Evolutionary conservation across 208 protist species (phyloP).

Genomic region (Phytomonas francai): DNA sequence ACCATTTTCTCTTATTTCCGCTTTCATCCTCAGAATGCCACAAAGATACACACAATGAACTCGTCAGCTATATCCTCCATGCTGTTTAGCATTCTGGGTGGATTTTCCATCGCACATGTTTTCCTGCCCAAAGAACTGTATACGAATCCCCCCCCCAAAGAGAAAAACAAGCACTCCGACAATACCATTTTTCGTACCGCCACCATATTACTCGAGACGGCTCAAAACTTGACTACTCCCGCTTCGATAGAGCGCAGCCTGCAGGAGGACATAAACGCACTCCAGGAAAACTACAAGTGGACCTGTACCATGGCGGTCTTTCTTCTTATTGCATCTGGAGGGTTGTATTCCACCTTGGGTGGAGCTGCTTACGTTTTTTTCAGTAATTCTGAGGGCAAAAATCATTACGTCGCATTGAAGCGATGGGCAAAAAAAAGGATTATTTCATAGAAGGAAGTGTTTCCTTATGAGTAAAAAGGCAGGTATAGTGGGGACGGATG

Average conservation of each 20-base stretch:
- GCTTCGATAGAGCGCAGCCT: slow-evolving; percentile 11
- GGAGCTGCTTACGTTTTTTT: too few relatives aligned
- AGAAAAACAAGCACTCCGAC: too few relatives aligned
- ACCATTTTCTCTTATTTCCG: too few relatives aligned
- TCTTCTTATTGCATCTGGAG: slow-evolving; percentile 32
- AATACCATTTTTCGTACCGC: too few relatives aligned
- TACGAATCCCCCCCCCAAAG: too few relatives aligned
- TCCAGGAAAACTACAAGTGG: slow-evolving; percentile 18
- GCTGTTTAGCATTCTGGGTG: slow-evolving; percentile 29
- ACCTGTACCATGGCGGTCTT: slow-evolving; percentile 12
- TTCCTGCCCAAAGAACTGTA: slow-evolving; percentile 4
- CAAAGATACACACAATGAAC: neutral
- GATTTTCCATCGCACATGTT: slow-evolving; percentile 32
- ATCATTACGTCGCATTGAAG: too few relatives aligned
- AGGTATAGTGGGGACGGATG: too few relatives aligned
- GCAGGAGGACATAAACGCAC: slow-evolving; percentile 31
- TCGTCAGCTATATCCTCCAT: slow-evolving; percentile 9
- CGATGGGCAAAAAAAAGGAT: too few relatives aligned
- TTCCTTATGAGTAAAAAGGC: too few relatives aligned
- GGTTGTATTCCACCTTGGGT: slow-evolving; percentile 4
- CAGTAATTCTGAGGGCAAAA: too few relatives aligned
- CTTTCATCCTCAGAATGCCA: too few relatives aligned
- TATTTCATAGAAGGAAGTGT: too few relatives aligned
- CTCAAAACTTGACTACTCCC: neutral
- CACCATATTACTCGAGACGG: neutral